phyloP scores from a whole-genome alignment of 2,329 filamentous ascomycete species.

The Pseudogymnoascus sp. region DNA sequence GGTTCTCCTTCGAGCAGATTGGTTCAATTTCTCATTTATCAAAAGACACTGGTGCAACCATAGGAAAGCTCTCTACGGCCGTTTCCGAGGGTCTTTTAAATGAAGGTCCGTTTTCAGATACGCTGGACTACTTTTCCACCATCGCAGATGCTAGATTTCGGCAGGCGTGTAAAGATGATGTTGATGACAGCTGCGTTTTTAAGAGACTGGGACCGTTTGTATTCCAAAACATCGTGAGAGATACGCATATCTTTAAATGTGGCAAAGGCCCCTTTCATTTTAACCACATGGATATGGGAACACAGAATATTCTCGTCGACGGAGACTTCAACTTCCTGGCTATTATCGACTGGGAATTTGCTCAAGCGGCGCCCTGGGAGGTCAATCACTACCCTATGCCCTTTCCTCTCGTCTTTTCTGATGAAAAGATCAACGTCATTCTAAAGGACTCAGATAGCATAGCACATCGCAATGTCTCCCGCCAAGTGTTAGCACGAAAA shows the following conservation, averaged over 20 bases:
- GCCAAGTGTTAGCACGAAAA: neutral
- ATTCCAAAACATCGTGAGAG: neutral
- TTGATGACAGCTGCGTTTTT: neutral
- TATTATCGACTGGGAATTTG: neutral
- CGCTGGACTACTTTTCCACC: neutral
- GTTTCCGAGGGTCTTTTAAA: neutral
- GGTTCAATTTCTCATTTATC: neutral
- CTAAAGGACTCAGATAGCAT: neutral
- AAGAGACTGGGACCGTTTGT: neutral
- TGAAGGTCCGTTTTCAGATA: neutral
- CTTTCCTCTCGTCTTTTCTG: neutral
- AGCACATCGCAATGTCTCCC: neutral
- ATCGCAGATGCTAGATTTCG: neutral
- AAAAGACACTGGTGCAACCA: neutral
- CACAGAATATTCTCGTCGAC: neutral
- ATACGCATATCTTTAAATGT: neutral
- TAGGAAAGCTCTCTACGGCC: neutral
- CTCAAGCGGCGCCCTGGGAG: neutral
- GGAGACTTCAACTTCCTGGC: neutral
- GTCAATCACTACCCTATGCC: neutral
- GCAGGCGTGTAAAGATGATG: neutral
- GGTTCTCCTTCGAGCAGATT: neutral
- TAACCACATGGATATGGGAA: neutral
- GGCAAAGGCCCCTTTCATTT: neutral
- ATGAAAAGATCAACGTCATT: neutral